These are phyloP conservation scores for Xylariaceae sp. DNA, from an alignment of 2,329 filamentous ascomycete genomes.

Conservation along the genomic window DNA sequence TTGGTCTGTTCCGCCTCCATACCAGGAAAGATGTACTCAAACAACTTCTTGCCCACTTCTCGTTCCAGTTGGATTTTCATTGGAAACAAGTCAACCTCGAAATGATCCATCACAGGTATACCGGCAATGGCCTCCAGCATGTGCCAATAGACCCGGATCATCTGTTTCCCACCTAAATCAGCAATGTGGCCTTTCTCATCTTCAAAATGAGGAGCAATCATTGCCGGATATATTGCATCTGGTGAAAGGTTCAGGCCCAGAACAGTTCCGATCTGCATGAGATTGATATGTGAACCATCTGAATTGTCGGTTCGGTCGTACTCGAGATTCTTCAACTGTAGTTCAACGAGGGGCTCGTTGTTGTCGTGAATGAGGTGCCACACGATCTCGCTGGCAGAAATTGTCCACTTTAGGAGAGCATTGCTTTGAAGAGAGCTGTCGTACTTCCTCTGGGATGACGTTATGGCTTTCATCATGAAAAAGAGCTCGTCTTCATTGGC, in stretches of 20 bases:
- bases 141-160: slow-evolving; percentile 94
- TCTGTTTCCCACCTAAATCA: slow-evolving; percentile 65
- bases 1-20: slow-evolving; percentile 53
- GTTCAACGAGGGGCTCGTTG: slow-evolving; percentile 83
- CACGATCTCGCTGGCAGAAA: slow-evolving; percentile 90
- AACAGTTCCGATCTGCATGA: slow-evolving; percentile 82
- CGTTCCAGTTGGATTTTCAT: slow-evolving; percentile 91
- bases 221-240: slow-evolving; percentile 90
- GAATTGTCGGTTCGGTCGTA: slow-evolving; percentile 96
- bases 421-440: slow-evolving; percentile 70
- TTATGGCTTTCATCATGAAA: slow-evolving; percentile 99
- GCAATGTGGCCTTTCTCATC: slow-evolving; percentile 51
- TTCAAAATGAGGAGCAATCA: slow-evolving; percentile 86
- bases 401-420: slow-evolving; percentile 84
- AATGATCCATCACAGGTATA: slow-evolving; percentile 94
- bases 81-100: slow-evolving; percentile 90
- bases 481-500: slow-evolving; percentile 95
- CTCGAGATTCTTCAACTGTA: slow-evolving; percentile 84
- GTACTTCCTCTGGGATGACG: slow-evolving; percentile 84
- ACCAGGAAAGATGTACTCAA: slow-evolving; percentile 96
- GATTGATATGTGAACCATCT: slow-evolving; percentile 93
- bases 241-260: slow-evolving; percentile 85
- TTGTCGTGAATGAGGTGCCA: slow-evolving; percentile 93
- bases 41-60: slow-evolving; percentile 86
- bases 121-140: slow-evolving; percentile 98